A percentile compares a stretch with the other conserved stretches of the same genome.
phyloP scores from a whole-genome alignment of 495 filamentous ascomycete species.

The Daldinia grandis region DNA sequence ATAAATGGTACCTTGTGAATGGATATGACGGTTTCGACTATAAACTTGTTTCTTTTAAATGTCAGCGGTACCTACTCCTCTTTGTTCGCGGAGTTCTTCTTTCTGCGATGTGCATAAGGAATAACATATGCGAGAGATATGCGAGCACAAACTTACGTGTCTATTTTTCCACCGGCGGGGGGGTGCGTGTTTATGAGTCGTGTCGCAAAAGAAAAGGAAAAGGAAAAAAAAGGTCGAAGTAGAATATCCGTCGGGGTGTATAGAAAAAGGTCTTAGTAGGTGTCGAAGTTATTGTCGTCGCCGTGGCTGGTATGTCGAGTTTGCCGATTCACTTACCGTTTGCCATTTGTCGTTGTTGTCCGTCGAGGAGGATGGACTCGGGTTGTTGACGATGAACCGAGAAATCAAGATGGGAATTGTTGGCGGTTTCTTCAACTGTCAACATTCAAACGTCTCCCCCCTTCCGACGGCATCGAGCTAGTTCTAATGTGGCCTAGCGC shows the following conservation, averaged over 20 bases:
- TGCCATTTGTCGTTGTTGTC: conserved; percentile 24
- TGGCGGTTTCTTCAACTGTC: conserved; percentile 36
- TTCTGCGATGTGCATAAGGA: conserved; percentile 6
- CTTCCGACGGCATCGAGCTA: conserved; percentile 33
- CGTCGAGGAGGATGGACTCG: conserved; percentile 32
- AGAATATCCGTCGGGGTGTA: conserved; percentile 25
- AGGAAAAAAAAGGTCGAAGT: neutral
- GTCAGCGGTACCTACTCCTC: conserved; percentile 16
- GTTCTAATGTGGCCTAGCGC: conserved; percentile 21
- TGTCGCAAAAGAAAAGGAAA: conserved; percentile 17
- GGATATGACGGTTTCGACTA: conserved; percentile 5
- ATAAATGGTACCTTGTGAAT: conserved; percentile 27
- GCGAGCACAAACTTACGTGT: conserved; percentile 27
- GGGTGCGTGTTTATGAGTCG: conserved; percentile 4
- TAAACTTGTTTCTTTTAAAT: conserved; percentile 17
- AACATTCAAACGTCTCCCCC: conserved; percentile 43
- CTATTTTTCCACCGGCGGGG: conserved; percentile 24
- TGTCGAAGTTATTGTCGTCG: conserved; percentile 17
- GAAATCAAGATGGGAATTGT: conserved; percentile 17
- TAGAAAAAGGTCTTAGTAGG: conserved; percentile 5
- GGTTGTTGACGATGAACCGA: conserved; percentile 30
- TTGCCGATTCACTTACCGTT: conserved; percentile 39
- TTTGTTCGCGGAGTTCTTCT: conserved; percentile 30
- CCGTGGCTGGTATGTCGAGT: conserved; percentile 28
- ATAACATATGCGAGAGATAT: neutral